These are phyloP conservation scores for Emergomyces pasteurianus DNA, from an alignment of 2,329 filamentous ascomycete species.

Conservation along the genomic window DNA sequence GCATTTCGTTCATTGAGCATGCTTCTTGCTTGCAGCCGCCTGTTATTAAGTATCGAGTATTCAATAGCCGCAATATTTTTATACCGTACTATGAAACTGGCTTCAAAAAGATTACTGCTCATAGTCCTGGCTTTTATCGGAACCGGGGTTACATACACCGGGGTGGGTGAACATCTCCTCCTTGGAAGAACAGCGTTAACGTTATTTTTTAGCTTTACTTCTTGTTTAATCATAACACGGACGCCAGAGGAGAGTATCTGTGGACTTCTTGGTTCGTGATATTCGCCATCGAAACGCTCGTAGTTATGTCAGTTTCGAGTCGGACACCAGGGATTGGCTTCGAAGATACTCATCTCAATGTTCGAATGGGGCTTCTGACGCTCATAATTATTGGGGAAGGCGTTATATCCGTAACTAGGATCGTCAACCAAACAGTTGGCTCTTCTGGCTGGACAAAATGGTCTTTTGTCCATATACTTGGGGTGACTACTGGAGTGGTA, in stretches of 20 bases:
- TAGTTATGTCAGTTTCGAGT: constrained; percentile 43
- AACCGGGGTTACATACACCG: constrained; percentile 19
- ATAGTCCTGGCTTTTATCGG: constrained; percentile 21
- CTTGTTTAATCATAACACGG: constrained; percentile 17
- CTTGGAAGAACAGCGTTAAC: background rate
- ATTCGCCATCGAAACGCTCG: constrained; percentile 41
- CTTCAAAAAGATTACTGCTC: constrained; percentile 18
- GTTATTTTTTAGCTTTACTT: constrained; percentile 21
- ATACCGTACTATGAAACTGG: constrained; percentile 15
- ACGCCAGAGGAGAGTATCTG: constrained; percentile 17
- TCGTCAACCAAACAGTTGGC: constrained; percentile 40
- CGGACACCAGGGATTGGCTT: constrained; percentile 48
- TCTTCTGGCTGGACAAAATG: constrained; percentile 29
- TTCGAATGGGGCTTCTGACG: constrained; percentile 51
- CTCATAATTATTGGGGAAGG: constrained; percentile 57
- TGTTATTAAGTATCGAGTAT: constrained; percentile 44
- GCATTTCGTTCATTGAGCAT: constrained; percentile 33
- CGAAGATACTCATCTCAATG: constrained; percentile 50
- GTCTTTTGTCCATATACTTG: constrained; percentile 28
- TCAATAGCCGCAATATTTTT: constrained; percentile 26
- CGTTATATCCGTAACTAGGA: constrained; percentile 47
- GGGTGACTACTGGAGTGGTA: constrained; percentile 28
- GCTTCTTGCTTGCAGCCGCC: constrained; percentile 40
- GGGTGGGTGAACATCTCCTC: constrained; percentile 12
- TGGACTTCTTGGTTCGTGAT: constrained; percentile 46